A percentile compares a stretch with the other conserved stretches of the same genome.
These are phyloP conservation scores for Ananas comosus DNA, from an alignment of 176 grass and related monocot genomes.

Conservation along the genomic window DNA sequence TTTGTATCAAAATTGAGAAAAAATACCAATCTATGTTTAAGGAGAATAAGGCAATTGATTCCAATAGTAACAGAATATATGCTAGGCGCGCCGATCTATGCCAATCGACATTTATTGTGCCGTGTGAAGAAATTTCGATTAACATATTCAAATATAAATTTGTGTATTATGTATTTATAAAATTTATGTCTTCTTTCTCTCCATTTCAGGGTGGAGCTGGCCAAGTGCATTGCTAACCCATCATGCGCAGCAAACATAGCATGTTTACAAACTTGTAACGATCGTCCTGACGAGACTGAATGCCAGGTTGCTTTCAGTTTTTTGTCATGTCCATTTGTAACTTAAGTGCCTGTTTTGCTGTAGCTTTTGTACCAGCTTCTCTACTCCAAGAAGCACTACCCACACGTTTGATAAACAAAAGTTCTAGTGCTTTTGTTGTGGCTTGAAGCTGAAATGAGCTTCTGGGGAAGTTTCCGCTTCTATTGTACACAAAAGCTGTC, in stretches of 20 bases:
- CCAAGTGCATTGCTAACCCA: conserved; percentile 90
- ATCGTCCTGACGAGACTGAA: conserved; percentile 92
- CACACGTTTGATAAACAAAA: no score
- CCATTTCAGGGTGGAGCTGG: conserved; percentile 68
- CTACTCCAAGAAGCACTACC: no score
- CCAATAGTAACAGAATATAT: background rate
- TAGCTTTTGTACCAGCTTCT: no score
- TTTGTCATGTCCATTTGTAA: background rate
- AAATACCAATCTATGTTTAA: background rate
- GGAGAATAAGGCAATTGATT: background rate
- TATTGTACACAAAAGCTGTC: no score
- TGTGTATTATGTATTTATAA: background rate
- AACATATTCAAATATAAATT: background rate
- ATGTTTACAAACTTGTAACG: conserved; percentile 88
- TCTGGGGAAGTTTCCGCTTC: no score
- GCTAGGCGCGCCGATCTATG: background rate
- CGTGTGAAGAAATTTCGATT: background rate
- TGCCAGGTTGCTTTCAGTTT: conserved; percentile 60
- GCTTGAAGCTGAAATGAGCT: no score
- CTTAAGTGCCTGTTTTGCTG: no score
- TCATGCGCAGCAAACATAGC: conserved; percentile 92
- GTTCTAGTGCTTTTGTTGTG: no score
- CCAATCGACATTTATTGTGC: no score
- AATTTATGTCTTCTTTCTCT: background rate
- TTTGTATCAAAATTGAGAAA: background rate